Conservation (phyloP, 176 grass and related monocot genomes). For the Ensete ventricosum region DNA sequence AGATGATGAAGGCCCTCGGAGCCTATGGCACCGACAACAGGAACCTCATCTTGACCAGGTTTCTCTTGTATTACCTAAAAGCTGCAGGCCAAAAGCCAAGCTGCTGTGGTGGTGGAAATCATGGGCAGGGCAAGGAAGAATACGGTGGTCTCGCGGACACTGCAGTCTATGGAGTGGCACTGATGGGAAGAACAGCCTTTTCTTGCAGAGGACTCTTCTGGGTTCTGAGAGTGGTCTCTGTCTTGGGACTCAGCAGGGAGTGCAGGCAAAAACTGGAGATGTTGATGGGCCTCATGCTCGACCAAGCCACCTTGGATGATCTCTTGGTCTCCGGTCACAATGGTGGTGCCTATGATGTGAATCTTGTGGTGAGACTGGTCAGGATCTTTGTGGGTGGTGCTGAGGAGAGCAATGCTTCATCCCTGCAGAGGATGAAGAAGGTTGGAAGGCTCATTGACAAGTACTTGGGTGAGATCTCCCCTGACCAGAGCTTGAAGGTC, state of each 20-base stretch:
- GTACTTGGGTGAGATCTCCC: conserved; percentile 88
- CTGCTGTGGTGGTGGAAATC: neutral
- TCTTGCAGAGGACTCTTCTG: conserved; percentile 86
- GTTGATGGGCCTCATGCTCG: conserved; percentile 67
- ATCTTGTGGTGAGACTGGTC: conserved; percentile 65
- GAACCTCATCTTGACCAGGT: conserved; percentile 74
- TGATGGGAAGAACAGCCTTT: conserved; percentile 49
- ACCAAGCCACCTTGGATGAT: conserved; percentile 88
- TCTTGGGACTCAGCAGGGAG: conserved; percentile 49
- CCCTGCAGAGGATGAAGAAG: conserved; percentile 58
- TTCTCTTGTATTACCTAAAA: conserved; percentile 78
- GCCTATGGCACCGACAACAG: conserved; percentile 66
- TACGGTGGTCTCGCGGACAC: conserved; percentile 61
- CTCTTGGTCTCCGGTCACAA: conserved; percentile 56
- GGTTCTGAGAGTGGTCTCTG: conserved; percentile 58
- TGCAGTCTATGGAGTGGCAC: conserved; percentile 73
- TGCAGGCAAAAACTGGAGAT: conserved; percentile 58
- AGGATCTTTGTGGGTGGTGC: conserved; percentile 57
- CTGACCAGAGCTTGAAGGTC: conserved; percentile 67
- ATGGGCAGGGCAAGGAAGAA: neutral
- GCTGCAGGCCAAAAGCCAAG: conserved; percentile 23
- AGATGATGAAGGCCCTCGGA: conserved; percentile 53
- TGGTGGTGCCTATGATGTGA: conserved; percentile 71
- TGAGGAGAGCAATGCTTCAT: conserved; percentile 21
- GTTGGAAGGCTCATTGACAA: conserved; percentile 81